Base-by-base conservation (phyloP, 352 stramenopile species). In the Phytopythium montanum region DNA sequence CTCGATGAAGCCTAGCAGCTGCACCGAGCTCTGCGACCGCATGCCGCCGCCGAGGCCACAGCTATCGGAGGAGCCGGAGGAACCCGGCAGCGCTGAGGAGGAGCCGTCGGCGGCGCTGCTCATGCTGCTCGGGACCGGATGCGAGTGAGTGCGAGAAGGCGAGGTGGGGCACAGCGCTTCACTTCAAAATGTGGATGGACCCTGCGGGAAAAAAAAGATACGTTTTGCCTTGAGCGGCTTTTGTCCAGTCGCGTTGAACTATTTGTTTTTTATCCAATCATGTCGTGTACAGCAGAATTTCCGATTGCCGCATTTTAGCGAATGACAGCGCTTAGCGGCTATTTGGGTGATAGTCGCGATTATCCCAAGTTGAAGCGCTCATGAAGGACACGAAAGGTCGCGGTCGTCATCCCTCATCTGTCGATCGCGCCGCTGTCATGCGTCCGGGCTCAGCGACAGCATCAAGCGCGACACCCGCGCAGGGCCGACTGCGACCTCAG, bases 1-100 rank as follows among this genome's bases (percentile, higher is more conserved):
- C 60, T 94, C 79, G 60, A 94, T 90, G 64, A 81, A 88, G 4
- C 84, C 86, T 60, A 92, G 83, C 41, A 95, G 77, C 61, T 94
- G 82, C 64, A 95, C 81, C 1, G 84, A 92, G 71, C 80, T 92
- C 61, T 89, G 85, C 50, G 83, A 93, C 57, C 84, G 84, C 53
- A 77, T 62, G 26, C 45, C 66, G 45, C 64, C 60, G 38, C 57
- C 36, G 38, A 76, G 67, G 9, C 34, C 56, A 28, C 50, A 16
- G 33, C 9, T 18, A 8, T 10, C n/a, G 31, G 51, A 7, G 39
- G 18, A 1, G 18, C 18, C 19, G 4, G 18, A 25, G 39, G 36
- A 10, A 16, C 1, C 36, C 36, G 14, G 5, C 36, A n/a, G 0
- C 36, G 19, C 18, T 16, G n/a, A 9, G 42, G 42, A 29, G 10